Percentiles rank a stretch among this genome's conserved stretches.
Evolutionary conservation across 2,329 filamentous ascomycete species (phyloP).

Genomic region (Exophiala oligosperma): DNA sequence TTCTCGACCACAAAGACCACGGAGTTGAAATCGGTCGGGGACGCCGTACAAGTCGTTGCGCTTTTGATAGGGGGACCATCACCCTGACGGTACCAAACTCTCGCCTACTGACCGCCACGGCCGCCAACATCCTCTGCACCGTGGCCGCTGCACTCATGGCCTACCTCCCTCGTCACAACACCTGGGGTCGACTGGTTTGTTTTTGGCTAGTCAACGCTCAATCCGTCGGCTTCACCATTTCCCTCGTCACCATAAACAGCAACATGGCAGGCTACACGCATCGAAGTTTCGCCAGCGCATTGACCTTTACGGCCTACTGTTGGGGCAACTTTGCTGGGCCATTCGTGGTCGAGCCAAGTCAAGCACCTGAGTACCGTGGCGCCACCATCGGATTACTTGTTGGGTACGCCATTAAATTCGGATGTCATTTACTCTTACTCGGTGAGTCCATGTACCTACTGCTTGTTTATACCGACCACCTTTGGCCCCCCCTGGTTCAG

Average conservation of each 20-base stretch:
- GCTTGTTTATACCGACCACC: neutral
- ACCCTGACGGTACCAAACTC: conserved; percentile 38
- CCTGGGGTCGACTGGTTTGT: conserved; percentile 37
- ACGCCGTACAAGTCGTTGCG: conserved; percentile 41
- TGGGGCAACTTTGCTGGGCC: conserved; percentile 43
- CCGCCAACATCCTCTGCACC: conserved; percentile 38
- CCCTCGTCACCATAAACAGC: conserved; percentile 37
- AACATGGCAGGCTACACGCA: conserved; percentile 43
- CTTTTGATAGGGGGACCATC: conserved; percentile 39
- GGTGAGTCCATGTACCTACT: conserved; percentile 26
- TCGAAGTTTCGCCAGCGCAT: conserved; percentile 35
- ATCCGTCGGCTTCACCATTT: conserved; percentile 40
- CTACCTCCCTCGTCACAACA: conserved; percentile 35
- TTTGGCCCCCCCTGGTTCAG: neutral
- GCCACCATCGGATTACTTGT: conserved; percentile 43
- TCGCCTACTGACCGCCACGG: conserved; percentile 33
- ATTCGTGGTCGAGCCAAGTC: conserved; percentile 38
- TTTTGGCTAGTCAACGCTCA: conserved; percentile 43
- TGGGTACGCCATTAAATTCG: conserved; percentile 41
- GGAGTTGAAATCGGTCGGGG: conserved; percentile 38
- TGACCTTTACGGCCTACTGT: conserved; percentile 42
- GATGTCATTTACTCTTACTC: conserved; percentile 39
- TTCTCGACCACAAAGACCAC: conserved; percentile 38
- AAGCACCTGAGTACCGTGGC: conserved; percentile 36
- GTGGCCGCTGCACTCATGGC: conserved; percentile 37